Evolutionary conservation across 2,329 filamentous ascomycete species (phyloP), one percentile per base, ranked within the genome.

Genomic region (Ophiostoma quercus): DNA sequence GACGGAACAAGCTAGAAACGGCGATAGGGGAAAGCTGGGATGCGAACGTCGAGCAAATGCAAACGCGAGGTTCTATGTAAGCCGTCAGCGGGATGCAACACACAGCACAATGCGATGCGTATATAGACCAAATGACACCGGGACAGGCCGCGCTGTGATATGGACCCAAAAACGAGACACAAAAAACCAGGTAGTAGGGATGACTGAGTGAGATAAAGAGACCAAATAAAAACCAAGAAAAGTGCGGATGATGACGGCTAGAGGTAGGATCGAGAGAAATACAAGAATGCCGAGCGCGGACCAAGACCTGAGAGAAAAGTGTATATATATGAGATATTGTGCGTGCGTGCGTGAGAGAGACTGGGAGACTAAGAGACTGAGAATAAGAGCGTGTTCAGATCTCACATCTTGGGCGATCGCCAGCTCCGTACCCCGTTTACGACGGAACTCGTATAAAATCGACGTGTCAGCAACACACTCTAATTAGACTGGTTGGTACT

Each of bases 301-400:
- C 51, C 51, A 57, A 57, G 51, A 57, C 22, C 22, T 47, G 43
- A 57, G 22, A 25, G 51, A 57, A 9, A 57, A 57, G n/a, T 57
- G 22, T 22, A 57, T 57, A 57, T 57, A 62, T 47, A 47, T 47
- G 43, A 47, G 16, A 47, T 47, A 47, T 47, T 62, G 12, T 32
- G 47, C 25, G 47, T 32, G 47, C 12, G 34, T 19, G 51, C 8
- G n/a, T 19, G n/a, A 34, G 25, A 32, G 16, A 32, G 32, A 57
- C 22, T 22, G 39, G 34, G 34, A 34, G 25, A 34, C 34, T 34
- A 8, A 8, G 34, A 34, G 34, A 34, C 8, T 67, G 43, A 25
- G 65, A 39, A n/a, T 63, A 68, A 71, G 32, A 47, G 54, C 22
- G 57, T 62, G 25, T 62, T 62, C 25, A 62, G n/a, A 62, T 32